Base-by-base conservation (phyloP, 495 filamentous ascomycete species). In the Penicillium coffeae region DNA sequence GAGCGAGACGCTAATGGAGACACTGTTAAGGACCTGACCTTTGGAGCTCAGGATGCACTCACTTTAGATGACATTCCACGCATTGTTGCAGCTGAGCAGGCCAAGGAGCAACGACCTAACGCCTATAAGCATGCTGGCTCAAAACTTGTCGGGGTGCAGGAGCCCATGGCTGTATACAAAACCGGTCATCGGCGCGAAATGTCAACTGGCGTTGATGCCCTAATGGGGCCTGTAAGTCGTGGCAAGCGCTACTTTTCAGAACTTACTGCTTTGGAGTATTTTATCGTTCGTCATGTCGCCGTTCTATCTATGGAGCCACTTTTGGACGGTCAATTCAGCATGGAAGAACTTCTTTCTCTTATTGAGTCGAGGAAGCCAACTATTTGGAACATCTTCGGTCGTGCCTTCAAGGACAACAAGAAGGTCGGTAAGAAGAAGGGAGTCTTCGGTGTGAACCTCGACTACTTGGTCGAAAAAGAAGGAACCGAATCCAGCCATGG, bases 21-120 rank as follows among this genome's bases (percentile, higher is more conserved):
- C 34, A 75, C 78, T n/a, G 78, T 80, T 18, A 83, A 81, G 19
- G 85, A 90, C 45, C 73, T 90, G 51, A 88, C 88, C 38, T 88
- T 98, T 54, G 89, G 88, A n/a, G 81, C 88, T 54, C 86, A 92
- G 48, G 90, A 96, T 72, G 88, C 89, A 12, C 74, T 97, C 27
- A 96, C 90, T 4, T 72, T 99, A 47, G 93, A 97, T 65, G 93
- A 99, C 61, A 96, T 99, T 51, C 92, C 93, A n/a, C 79, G 92
- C 51, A 94, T 99, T 53, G 89, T 96, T 36, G 93, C 93, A 2
- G 89, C 92, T 8, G 89, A 96, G 58, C 93, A 97, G 70, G 91
- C 93, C 21, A 84, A 86, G 61, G 91, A 95, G 62, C 91, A 95
- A 62, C 81, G 90, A 45, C 85, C 90, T 14, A 94, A 88, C 59